Percentiles rank a stretch among this genome's conserved stretches.
These are phyloP conservation scores for Penicillium sclerotiorum DNA, from an alignment of 2,329 filamentous ascomycete species.

Conservation along the genomic window DNA sequence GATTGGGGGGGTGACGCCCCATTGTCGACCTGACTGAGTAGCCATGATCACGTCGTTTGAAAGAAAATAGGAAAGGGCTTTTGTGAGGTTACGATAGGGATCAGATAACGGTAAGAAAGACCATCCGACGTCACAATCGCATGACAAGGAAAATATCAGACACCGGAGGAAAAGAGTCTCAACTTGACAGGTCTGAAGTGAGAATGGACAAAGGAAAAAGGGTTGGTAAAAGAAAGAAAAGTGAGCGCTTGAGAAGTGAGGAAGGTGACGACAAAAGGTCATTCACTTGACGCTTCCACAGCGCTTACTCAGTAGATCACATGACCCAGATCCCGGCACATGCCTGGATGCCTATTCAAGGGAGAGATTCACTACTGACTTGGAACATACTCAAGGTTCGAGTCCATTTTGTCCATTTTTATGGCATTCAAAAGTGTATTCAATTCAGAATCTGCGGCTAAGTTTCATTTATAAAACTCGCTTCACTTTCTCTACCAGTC, in stretches of 20 bases:
- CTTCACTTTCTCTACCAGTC: constrained; percentile 8
- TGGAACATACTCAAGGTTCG: no score
- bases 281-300: constrained; percentile 15
- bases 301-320: constrained; percentile 25
- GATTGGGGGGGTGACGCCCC: constrained; percentile 83
- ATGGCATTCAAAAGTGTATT: background rate
- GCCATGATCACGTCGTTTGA: constrained; percentile 33
- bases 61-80: background rate
- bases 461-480: constrained; percentile 1
- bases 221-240: background rate
- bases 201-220: constrained; percentile 8
- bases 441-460: no score
- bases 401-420: background rate
- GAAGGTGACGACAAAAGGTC: constrained; percentile 11
- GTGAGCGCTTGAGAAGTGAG: background rate
- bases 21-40: constrained; percentile 48
- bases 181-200: no score
- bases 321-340: constrained; percentile 11
- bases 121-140: constrained; percentile 7
- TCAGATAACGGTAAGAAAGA: constrained; percentile 16
- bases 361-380: no score
- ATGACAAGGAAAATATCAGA: background rate
- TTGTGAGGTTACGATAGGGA: constrained; percentile 15
- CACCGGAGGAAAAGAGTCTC: background rate
- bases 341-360: no score